Percentiles rank a stretch among this genome's conserved stretches.
Evolutionary conservation across 1,284 basidiomycete species (phyloP).

Genomic region (Ustilago loliicola): DNA sequence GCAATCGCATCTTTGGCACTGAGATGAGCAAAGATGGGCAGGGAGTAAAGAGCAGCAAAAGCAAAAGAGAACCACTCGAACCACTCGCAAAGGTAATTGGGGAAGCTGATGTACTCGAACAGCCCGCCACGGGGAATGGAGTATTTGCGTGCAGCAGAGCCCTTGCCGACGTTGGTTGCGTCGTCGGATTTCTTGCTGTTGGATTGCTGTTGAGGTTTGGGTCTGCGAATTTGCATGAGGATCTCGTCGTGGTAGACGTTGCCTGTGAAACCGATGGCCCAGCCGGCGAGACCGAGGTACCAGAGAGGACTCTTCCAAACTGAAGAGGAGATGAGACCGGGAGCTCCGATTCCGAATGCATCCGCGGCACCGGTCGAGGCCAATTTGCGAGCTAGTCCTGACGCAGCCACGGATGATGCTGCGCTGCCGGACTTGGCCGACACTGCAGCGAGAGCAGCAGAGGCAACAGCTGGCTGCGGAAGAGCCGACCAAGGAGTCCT

Average conservation of each 20-base stretch:
- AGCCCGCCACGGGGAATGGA: slow-evolving; percentile 85
- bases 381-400: slow-evolving; percentile 32
- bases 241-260: slow-evolving; percentile 91
- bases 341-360: slow-evolving; percentile 26
- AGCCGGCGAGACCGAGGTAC: slow-evolving; percentile 77
- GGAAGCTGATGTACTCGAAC: slow-evolving; percentile 85
- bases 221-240: slow-evolving; percentile 76
- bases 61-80: slow-evolving; percentile 68
- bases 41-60: slow-evolving; percentile 55
- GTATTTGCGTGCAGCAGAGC: slow-evolving; percentile 75
- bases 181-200: slow-evolving; percentile 3
- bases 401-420: slow-evolving; percentile 17
- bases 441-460: slow-evolving; percentile 52
- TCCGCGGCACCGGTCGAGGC: slow-evolving; percentile 34
- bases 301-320: slow-evolving; percentile 73
- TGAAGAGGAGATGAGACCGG: slow-evolving; percentile 51
- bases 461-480: slow-evolving; percentile 64
- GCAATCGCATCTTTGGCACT: slow-evolving; percentile 30
- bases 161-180: slow-evolving; percentile 43
- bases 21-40: slow-evolving; percentile 49
- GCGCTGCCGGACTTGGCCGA: slow-evolving; percentile 13
- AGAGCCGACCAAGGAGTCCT: slow-evolving; percentile 52
- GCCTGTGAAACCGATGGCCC: slow-evolving; percentile 80
- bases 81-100: slow-evolving; percentile 91
- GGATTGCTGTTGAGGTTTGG: slow-evolving; percentile 25